A percentile compares a stretch with the other conserved stretches of the same genome.
Evolutionary conservation across 2,329 filamentous ascomycete genomes (phyloP).

Genomic region (Capronia coronata): DNA sequence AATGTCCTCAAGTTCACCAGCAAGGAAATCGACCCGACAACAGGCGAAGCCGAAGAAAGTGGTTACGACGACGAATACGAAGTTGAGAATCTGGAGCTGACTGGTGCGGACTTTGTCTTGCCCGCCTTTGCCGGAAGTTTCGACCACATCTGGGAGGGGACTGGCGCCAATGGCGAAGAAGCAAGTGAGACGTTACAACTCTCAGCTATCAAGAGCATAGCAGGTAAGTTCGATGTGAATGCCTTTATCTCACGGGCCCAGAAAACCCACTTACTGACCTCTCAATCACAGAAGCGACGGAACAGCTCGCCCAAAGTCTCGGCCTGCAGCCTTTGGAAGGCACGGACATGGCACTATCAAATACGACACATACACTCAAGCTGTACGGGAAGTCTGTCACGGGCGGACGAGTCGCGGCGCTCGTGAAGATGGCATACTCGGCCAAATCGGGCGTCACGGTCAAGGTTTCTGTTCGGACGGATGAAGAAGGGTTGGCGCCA

Average conservation of each 20-base stretch:
- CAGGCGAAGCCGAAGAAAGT: constrained; percentile 80
- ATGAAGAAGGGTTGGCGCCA: constrained; percentile 81
- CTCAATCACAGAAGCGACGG: constrained; percentile 82
- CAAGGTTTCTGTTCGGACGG: constrained; percentile 85
- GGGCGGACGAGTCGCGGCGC: constrained; percentile 80
- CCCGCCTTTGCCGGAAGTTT: constrained; percentile 94
- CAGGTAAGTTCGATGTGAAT: constrained; percentile 55
- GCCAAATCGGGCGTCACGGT: constrained; percentile 90
- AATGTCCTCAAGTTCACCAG: constrained; percentile 95
- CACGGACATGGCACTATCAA: constrained; percentile 81
- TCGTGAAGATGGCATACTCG: constrained; percentile 87
- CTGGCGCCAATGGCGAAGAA: constrained; percentile 81
- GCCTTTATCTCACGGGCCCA: constrained; percentile 1
- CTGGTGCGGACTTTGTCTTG: constrained; percentile 87
- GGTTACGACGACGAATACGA: constrained; percentile 98
- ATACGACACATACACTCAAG: constrained; percentile 89
- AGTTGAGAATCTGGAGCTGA: constrained; percentile 84
- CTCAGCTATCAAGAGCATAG: constrained; percentile 81
- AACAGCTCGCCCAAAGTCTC: constrained; percentile 77
- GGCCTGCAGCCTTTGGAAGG: constrained; percentile 92
- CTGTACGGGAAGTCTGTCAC: constrained; percentile 90
- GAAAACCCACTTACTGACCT: too few species aligned
- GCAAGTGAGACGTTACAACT: constrained; percentile 86
- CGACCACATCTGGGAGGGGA: constrained; percentile 89
- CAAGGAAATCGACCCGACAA: constrained; percentile 95